phyloP scores from a whole-genome alignment of 306 rosid species.

The Alnus glutinosa region DNA sequence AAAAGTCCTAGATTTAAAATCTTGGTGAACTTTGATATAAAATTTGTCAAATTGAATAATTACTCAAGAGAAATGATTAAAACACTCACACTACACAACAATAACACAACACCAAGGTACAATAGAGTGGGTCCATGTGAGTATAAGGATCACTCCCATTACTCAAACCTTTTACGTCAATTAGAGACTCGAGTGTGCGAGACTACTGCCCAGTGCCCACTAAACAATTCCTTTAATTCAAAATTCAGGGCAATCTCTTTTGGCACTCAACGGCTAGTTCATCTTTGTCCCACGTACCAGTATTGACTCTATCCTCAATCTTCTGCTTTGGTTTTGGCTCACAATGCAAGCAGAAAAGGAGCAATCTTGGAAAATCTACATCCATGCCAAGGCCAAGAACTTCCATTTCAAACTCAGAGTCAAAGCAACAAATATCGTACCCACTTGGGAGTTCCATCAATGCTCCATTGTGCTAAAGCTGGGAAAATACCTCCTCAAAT shows the following conservation, averaged over 20 bases:
- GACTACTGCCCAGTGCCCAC: not conserved
- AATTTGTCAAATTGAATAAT: too few relatives aligned
- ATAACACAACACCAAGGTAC: too few relatives aligned
- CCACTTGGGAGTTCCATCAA: conserved; percentile 40
- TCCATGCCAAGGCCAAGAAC: conserved; percentile 47
- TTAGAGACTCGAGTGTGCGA: too few relatives aligned
- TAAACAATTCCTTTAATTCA: not conserved
- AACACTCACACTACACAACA: too few relatives aligned
- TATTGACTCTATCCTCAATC: not conserved
- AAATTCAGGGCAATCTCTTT: not conserved
- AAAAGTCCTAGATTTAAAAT: too few relatives aligned
- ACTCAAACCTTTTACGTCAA: too few relatives aligned
- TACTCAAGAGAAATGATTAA: too few relatives aligned
- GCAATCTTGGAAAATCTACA: conserved; percentile 46
- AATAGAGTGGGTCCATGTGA: too few relatives aligned
- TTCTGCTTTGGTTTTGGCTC: not conserved
- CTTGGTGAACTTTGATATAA: too few relatives aligned
- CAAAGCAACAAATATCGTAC: conserved; percentile 22
- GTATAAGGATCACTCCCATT: too few relatives aligned
- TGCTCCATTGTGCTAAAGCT: conserved; percentile 50
- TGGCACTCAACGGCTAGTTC: conserved; percentile 28
- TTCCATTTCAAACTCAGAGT: conserved; percentile 48
- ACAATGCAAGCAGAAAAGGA: conserved; percentile 40
- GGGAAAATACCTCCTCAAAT: conserved; percentile 28
- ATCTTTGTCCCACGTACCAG: not conserved